Conservation (phyloP, 2,329 filamentous ascomycete species). For the Neonectria neomacrospora region DNA sequence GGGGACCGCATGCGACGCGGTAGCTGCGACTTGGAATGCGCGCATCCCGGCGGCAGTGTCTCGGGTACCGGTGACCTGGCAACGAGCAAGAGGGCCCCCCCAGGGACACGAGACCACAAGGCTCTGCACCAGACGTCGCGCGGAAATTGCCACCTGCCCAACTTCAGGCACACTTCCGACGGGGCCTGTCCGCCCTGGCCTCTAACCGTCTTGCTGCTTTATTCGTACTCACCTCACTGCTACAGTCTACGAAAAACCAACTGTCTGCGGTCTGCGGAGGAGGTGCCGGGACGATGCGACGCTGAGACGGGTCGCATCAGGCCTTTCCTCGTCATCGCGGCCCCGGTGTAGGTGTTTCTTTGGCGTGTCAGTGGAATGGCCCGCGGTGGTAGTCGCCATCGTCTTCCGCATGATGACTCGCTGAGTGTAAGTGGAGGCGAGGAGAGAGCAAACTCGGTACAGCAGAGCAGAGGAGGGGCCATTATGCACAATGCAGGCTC, state of each 20-base stretch:
- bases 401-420: background rate
- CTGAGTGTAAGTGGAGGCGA: slow-evolving; percentile 9
- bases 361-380: slow-evolving; percentile 20
- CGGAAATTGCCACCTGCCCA: slow-evolving; percentile 29
- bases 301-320: slow-evolving; percentile 13
- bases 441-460: background rate
- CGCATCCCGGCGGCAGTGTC: slow-evolving; percentile 15
- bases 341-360: slow-evolving; percentile 17
- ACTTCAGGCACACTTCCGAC: slow-evolving; percentile 30
- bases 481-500: slow-evolving; percentile 19
- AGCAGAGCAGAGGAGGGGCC: slow-evolving; percentile 16
- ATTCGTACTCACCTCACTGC: too few species aligned
- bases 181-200: slow-evolving; percentile 11
- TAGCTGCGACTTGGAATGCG: slow-evolving; percentile 32
- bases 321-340: slow-evolving; percentile 11
- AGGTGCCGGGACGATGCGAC: slow-evolving; percentile 10
- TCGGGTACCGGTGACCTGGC: slow-evolving; percentile 39
- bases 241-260: too few species aligned
- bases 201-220: background rate
- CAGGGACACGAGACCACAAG: slow-evolving; percentile 11
- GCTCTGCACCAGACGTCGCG: slow-evolving; percentile 21
- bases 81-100: slow-evolving; percentile 1
- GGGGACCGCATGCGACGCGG: slow-evolving; percentile 32
- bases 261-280: background rate
- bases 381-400: slow-evolving; percentile 4